Evolutionary conservation across 1,284 basidiomycete genomes (phyloP).

Genomic region (Ustilago lituana): DNA sequence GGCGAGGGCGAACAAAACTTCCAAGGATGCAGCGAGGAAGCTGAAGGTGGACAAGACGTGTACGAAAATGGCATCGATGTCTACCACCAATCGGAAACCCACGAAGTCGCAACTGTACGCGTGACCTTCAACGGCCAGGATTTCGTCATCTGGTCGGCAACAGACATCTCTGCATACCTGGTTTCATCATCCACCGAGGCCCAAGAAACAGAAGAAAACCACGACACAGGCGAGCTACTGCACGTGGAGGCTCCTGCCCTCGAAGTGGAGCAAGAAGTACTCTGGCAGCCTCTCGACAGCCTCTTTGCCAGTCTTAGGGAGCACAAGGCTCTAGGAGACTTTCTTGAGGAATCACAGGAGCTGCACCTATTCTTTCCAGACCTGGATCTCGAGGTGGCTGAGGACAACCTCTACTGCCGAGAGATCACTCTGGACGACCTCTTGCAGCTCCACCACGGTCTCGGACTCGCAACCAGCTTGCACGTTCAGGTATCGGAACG

Average conservation of each 20-base stretch:
- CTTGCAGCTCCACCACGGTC: constrained; percentile 54
- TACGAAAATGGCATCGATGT: neutral
- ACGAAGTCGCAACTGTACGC: constrained; percentile 30
- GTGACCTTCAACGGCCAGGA: constrained; percentile 63
- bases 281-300: constrained; percentile 58
- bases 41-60: constrained; percentile 3
- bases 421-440: constrained; percentile 62
- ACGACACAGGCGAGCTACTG: constrained; percentile 17
- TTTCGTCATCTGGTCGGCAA: constrained; percentile 54
- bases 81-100: constrained; percentile 13
- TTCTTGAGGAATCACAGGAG: constrained; percentile 61
- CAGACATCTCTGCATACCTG: constrained; percentile 34
- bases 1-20: constrained; percentile 6
- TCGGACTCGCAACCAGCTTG: constrained; percentile 51
- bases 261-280: constrained; percentile 35
- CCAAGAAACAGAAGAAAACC: neutral
- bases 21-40: neutral
- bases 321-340: constrained; percentile 62
- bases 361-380: constrained; percentile 56
- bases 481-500: constrained; percentile 55
- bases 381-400: constrained; percentile 54
- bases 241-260: constrained; percentile 54
- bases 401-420: constrained; percentile 63
- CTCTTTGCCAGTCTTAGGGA: constrained; percentile 59
- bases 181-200: neutral